These are phyloP conservation scores for Nemania sp. DNA, from an alignment of 2,329 filamentous ascomycete genomes.

Conservation along the genomic window DNA sequence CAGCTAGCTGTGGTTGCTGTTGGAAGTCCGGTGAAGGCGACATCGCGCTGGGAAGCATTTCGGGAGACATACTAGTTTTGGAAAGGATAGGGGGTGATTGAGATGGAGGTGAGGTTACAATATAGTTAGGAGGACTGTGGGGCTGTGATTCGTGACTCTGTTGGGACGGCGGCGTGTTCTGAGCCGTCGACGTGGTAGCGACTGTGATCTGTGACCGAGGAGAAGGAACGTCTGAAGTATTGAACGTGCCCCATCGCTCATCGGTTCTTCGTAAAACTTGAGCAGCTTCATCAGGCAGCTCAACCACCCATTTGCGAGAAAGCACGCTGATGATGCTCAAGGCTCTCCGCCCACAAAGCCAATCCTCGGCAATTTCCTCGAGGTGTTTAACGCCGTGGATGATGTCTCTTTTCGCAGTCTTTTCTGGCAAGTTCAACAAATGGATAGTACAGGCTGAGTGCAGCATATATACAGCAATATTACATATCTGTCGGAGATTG, in stretches of 20 bases:
- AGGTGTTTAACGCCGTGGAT: constrained; percentile 88
- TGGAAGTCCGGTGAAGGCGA: constrained; percentile 33
- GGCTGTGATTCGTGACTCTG: constrained; percentile 42
- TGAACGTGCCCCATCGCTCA: constrained; percentile 75
- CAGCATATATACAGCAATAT: constrained; percentile 93
- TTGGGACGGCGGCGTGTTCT: constrained; percentile 30
- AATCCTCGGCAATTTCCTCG: constrained; percentile 94
- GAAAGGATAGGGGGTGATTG: constrained; percentile 34
- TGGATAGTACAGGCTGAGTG: constrained; percentile 96
- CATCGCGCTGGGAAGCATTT: constrained; percentile 34
- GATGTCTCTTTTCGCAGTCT: constrained; percentile 86
- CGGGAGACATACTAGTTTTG: constrained; percentile 34
- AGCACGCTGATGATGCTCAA: constrained; percentile 83
- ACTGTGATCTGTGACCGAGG: constrained; percentile 43
- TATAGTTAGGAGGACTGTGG: constrained; percentile 43
- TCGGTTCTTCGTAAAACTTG: constrained; percentile 77
- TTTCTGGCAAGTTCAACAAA: constrained; percentile 88
- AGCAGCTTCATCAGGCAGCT: constrained; percentile 81
- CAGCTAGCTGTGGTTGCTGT: constrained; percentile 22
- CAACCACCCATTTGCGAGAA: constrained; percentile 85
- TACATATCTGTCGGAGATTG: constrained; percentile 90
- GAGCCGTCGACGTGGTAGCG: constrained; percentile 29
- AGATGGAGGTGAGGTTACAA: constrained; percentile 36
- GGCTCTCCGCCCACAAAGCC: constrained; percentile 85
- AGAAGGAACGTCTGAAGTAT: constrained; percentile 62